Evolutionary conservation across 2,329 filamentous ascomycete species (phyloP), one percentile per base, ranked within the genome.

Genomic region (Pseudogymnoascus sp.): DNA sequence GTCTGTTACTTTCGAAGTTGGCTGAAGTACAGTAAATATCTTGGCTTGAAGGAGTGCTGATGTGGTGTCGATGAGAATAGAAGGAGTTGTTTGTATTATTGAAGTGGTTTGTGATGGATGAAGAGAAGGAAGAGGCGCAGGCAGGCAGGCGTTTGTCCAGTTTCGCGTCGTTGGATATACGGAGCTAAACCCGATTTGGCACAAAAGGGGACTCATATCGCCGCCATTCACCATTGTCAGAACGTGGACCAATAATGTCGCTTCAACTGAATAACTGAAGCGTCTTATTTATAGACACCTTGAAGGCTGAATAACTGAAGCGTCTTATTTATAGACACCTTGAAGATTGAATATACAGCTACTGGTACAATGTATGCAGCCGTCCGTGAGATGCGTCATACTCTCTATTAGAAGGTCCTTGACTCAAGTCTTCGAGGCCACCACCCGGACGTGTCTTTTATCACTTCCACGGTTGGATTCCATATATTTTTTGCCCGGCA

Each of bases 1-100:
- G 60, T 65, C 63, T 63, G 66, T 64, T 63, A 60, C 47, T 33
- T 53, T 53, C 47, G 47, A 53, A 53, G 47, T 53, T 53, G 47
- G 47, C 47, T 53, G 47, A 33, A 53, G 47, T 53, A 53, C 47
- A 53, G 47, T 53, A 53, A 33, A 53, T 18, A 53, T 53, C 28
- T 33, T 53, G 47, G 47, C 28, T 53, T 35, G 28, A 53, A 53
- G 28, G 47, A 53, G 47, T 35, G 47, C 47, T 53, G 47, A 53
- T 53, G 47, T n/a, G 15, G 47, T 53, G 15, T 53, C 47, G 47
- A 53, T 53, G 47, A 53, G 47, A 53, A 53, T 53, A 33, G 47
- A 53, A 53, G 47, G 28, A 35, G 47, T 53, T 53, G 47, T 53
- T 53, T 53, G 47, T 53, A 35, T 53, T 53, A 35, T 38, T 50